Evolutionary conservation across 2,329 filamentous ascomycete species (phyloP).

Genomic region (Phyllosticta citriasiana): DNA sequence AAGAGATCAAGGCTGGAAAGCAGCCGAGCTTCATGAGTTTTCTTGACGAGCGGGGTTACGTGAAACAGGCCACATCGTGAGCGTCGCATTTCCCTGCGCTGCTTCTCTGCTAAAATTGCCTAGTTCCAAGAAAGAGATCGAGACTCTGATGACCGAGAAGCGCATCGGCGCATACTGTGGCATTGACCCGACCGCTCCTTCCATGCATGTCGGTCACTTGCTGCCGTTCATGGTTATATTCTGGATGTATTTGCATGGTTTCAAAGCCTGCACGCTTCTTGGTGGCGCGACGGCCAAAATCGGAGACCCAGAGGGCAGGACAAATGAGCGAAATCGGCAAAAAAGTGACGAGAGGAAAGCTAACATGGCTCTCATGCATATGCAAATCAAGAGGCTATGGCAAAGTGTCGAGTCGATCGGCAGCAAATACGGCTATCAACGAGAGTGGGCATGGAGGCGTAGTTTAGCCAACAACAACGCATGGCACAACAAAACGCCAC

Average conservation of each 20-base stretch:
- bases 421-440: slow-evolving; percentile 52
- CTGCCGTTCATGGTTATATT: slow-evolving; percentile 75
- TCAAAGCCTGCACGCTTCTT: slow-evolving; percentile 55
- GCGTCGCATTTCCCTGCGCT: slow-evolving; percentile 16
- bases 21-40: slow-evolving; percentile 46
- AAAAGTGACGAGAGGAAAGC: slow-evolving; percentile 43
- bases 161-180: slow-evolving; percentile 69
- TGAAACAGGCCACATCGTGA: slow-evolving; percentile 68
- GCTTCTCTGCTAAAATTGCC: slow-evolving; percentile 9
- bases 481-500: slow-evolving; percentile 65
- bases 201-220: slow-evolving; percentile 71
- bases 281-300: slow-evolving; percentile 69
- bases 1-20: slow-evolving; percentile 19
- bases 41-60: slow-evolving; percentile 60
- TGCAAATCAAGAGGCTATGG: slow-evolving; percentile 65
- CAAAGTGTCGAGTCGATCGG: slow-evolving; percentile 59
- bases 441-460: slow-evolving; percentile 55
- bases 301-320: slow-evolving; percentile 66
- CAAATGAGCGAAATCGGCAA: slow-evolving; percentile 50
- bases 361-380: slow-evolving; percentile 59
- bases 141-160: slow-evolving; percentile 53
- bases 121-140: slow-evolving; percentile 44
- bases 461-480: slow-evolving; percentile 69
- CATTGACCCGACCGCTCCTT: slow-evolving; percentile 71
- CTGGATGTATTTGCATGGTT: slow-evolving; percentile 73